Percentiles rank a stretch among this genome's conserved stretches.
These are phyloP conservation scores for Castanopsis chinensis DNA, from an alignment of 306 rosid genomes.

Conservation along the genomic window DNA sequence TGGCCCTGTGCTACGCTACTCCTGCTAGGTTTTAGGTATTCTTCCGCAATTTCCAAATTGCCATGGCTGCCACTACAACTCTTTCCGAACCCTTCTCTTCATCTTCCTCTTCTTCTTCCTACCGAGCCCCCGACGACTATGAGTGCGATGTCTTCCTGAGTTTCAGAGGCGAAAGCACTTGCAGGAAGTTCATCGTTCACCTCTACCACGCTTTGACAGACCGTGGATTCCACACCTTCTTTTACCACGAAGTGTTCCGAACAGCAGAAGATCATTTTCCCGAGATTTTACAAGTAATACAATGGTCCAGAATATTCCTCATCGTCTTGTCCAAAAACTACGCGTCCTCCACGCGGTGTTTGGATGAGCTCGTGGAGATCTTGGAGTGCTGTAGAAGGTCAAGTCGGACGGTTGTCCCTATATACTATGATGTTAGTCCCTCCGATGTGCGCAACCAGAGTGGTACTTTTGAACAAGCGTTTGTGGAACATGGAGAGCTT, in stretches of 20 bases:
- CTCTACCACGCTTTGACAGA: not conserved
- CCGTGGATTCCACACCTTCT: not conserved
- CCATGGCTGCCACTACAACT: too few relatives aligned
- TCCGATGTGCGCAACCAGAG: not conserved
- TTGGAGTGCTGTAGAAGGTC: not conserved
- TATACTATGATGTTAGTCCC: slow-evolving; percentile 4
- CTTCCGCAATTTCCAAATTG: too few relatives aligned
- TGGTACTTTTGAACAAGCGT: not conserved
- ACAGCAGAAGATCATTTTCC: not conserved
- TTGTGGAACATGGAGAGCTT: not conserved
- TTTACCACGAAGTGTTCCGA: not conserved
- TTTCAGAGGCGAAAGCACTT: slow-evolving; percentile 4
- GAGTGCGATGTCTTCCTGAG: not conserved
- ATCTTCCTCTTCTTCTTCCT: not conserved
- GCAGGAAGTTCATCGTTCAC: not conserved
- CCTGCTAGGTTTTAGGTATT: too few relatives aligned
- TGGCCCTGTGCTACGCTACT: too few relatives aligned
- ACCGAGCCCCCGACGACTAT: not conserved
- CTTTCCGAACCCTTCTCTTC: too few relatives aligned
- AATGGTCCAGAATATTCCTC: not conserved
- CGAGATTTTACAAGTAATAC: not conserved
- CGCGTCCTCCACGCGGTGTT: not conserved
- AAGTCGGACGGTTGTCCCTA: not conserved
- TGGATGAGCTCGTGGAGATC: slow-evolving; percentile 12
- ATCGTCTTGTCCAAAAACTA: not conserved